Percentiles rank a stretch among this genome's conserved stretches.
Conservation (phyloP, 177 flowering plant genomes). For the Vitis hybrid region DNA sequence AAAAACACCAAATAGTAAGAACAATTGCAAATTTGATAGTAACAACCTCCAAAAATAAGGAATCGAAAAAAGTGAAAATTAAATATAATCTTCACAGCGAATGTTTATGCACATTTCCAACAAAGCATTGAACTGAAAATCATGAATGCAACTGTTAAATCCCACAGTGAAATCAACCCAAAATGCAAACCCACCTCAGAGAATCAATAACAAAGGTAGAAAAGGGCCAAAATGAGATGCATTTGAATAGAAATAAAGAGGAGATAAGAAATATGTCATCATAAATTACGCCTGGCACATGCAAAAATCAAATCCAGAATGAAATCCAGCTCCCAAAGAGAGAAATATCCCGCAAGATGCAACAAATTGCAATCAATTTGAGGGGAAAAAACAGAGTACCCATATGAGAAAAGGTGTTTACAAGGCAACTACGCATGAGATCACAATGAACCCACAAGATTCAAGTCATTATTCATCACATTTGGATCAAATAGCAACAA, state of each 20-base stretch:
- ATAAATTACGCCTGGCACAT: too few species aligned
- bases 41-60: neutral
- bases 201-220: neutral
- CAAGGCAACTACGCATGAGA: neutral
- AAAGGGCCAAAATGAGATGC: neutral
- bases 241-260: neutral
- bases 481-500: neutral
- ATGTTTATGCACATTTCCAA: neutral
- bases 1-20: neutral
- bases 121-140: neutral
- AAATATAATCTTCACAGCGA: neutral
- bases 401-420: neutral
- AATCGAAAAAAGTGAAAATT: neutral
- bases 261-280: neutral
- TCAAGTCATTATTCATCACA: neutral
- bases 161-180: neutral
- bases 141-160: neutral
- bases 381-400: neutral
- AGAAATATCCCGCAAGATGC: neutral
- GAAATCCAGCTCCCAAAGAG: neutral
- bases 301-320: conserved; percentile 1
- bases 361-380: too few species aligned
- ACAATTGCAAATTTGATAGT: neutral
- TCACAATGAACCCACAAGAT: neutral
- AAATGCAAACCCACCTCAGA: neutral